A percentile compares a stretch with the other conserved stretches of the same genome.
phyloP scores from a whole-genome alignment of 306 rosid genomes.

The Cucumis sativus region DNA sequence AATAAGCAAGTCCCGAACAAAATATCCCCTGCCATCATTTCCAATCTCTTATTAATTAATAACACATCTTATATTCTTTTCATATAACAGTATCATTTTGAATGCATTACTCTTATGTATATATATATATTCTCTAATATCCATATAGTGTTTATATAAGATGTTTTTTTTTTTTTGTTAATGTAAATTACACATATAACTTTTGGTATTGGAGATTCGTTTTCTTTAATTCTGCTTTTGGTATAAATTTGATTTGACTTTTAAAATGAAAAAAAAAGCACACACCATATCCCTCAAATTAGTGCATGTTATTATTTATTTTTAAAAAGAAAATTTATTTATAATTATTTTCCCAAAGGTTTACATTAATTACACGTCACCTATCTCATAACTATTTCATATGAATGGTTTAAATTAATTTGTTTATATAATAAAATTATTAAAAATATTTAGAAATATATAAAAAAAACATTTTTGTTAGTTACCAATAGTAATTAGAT shows the following conservation, averaged over 20 bases:
- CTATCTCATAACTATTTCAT: background rate
- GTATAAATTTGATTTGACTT: background rate
- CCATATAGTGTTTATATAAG: background rate
- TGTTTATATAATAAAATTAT: no score
- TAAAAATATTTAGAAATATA: no score
- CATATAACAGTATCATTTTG: background rate
- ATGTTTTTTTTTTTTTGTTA: background rate
- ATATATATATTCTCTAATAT: background rate
- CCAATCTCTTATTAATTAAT: background rate
- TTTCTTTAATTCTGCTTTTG: background rate
- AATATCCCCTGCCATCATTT: constrained; percentile 52
- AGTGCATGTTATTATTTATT: background rate
- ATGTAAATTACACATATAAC: background rate
- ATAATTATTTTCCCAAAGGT: background rate
- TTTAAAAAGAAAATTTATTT: no score
- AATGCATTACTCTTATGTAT: no score
- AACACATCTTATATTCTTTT: background rate
- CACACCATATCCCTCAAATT: background rate
- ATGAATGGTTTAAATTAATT: no score
- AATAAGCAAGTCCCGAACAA: constrained; percentile 61
- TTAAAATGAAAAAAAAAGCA: background rate
- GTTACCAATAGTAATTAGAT: no score
- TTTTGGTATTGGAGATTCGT: background rate
- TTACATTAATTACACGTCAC: background rate
- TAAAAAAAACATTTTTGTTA: no score